Conservation (phyloP, 805 yeast species). For the Candida caryicola region DNA sequence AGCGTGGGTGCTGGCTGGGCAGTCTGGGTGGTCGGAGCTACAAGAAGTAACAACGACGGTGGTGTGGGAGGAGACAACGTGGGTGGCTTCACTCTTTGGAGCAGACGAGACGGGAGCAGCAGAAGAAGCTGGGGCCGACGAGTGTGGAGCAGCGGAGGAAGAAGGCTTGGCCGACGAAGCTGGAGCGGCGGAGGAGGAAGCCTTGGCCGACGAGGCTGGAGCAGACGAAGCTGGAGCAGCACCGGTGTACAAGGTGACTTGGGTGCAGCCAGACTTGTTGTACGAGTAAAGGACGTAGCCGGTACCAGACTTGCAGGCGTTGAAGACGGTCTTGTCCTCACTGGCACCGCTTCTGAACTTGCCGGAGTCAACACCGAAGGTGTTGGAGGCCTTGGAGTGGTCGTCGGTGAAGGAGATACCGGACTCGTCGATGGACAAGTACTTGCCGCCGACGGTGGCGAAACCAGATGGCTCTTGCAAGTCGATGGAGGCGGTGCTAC, state of each 20-base stretch:
- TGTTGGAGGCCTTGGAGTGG: slow-evolving; percentile 20
- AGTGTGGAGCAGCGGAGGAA: slow-evolving; percentile 12
- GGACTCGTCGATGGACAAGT: slow-evolving; percentile 13
- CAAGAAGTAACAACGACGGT: slow-evolving; percentile 25
- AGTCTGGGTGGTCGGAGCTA: slow-evolving; percentile 22
- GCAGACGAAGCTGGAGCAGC: slow-evolving; percentile 22
- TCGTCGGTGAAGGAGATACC: slow-evolving; percentile 15
- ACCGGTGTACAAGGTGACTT: slow-evolving; percentile 18
- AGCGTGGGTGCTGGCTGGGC: slow-evolving; percentile 25
- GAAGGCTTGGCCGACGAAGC: slow-evolving; percentile 6
- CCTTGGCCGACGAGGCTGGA: slow-evolving; percentile 18
- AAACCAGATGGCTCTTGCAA: slow-evolving; percentile 33
- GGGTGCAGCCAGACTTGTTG: slow-evolving; percentile 17
- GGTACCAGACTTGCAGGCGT: slow-evolving; percentile 21
- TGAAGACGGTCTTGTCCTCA: slow-evolving; percentile 18
- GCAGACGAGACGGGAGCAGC: slow-evolving; percentile 9
- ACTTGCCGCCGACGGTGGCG: slow-evolving; percentile 19
- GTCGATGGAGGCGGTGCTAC: slow-evolving; percentile 17
- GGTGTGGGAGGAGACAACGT: slow-evolving; percentile 23
- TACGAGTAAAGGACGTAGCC: slow-evolving; percentile 13
- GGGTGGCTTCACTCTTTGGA: slow-evolving; percentile 7
- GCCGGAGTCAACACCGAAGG: slow-evolving; percentile 25
- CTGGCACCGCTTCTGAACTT: slow-evolving; percentile 23
- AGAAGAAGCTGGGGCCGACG: slow-evolving; percentile 22
- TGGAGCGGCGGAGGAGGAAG: slow-evolving; percentile 11